phyloP scores from a whole-genome alignment of 2,329 filamentous ascomycete genomes.

The Fusarium camptoceras region DNA sequence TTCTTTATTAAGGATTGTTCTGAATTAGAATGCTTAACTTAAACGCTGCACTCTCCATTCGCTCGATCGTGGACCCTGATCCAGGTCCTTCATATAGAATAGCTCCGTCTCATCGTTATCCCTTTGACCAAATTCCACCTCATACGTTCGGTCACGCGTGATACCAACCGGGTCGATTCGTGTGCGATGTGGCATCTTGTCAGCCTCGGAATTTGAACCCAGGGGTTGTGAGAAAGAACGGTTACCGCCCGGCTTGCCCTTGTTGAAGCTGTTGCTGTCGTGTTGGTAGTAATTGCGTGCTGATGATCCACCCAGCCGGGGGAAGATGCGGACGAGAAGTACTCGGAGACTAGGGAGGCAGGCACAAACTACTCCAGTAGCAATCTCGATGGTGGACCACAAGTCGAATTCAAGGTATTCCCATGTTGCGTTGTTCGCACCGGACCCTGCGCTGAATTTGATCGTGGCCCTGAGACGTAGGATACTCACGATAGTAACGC shows the following conservation, averaged over 20 bases:
- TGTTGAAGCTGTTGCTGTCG: background rate
- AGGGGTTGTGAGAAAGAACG: background rate
- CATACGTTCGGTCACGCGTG: background rate
- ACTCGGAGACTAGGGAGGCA: background rate
- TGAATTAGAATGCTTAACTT: no score
- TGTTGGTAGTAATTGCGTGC: background rate
- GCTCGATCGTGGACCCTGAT: background rate
- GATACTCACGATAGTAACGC: background rate
- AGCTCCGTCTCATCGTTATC: background rate
- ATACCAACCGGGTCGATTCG: background rate
- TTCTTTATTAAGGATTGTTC: rapidly evolving
- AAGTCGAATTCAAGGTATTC: background rate
- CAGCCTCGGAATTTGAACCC: no score
- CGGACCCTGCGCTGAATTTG: background rate
- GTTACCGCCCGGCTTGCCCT: rapidly evolving
- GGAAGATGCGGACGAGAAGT: background rate
- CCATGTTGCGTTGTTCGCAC: background rate
- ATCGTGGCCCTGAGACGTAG: background rate
- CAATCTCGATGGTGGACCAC: background rate
- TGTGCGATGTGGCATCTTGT: background rate
- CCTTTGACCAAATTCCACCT: background rate
- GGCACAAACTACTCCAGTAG: background rate
- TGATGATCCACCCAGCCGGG: background rate
- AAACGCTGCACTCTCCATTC: background rate
- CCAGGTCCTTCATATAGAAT: background rate